Percentiles rank a stretch among this genome's conserved stretches.
phyloP scores from a whole-genome alignment of 306 rosid species.

The Begonia masoniana region DNA sequence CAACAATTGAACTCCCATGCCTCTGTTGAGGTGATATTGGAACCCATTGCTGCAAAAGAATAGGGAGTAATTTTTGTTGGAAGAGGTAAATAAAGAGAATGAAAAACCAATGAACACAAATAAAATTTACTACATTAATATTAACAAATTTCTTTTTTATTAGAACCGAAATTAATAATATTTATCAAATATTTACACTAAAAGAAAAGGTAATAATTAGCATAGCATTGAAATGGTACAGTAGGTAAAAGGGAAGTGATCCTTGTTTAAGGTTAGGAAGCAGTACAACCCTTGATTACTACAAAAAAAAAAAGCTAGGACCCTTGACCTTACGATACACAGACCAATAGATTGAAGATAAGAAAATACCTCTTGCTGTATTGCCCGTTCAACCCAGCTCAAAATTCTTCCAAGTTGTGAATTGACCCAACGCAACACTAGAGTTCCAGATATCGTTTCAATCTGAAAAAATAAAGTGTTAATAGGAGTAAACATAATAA shows the following conservation, averaged over 20 bases:
- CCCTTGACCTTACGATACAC: no score
- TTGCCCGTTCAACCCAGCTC: conserved; percentile 92
- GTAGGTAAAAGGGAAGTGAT: not conserved
- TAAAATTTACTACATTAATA: no score
- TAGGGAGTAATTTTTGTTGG: conserved; percentile 1
- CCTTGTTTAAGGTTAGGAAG: no score
- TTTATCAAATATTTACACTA: no score
- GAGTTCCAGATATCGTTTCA: conserved; percentile 86
- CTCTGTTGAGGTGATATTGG: conserved; percentile 94
- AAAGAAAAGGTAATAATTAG: no score
- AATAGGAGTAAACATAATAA: conserved; percentile 6
- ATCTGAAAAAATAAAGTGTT: conserved; percentile 33
- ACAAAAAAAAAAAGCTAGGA: no score
- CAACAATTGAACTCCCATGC: conserved; percentile 88
- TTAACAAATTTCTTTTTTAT: no score
- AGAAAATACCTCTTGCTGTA: conserved; percentile 63
- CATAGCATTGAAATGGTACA: not conserved
- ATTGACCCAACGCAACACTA: conserved; percentile 97
- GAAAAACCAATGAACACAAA: not conserved
- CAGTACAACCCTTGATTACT: no score
- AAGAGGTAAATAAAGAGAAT: not conserved
- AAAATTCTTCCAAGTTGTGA: conserved; percentile 84
- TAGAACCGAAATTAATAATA: no score
- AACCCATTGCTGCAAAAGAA: conserved; percentile 63
- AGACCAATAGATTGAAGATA: no score